These are phyloP conservation scores for Cucumis melo DNA, from an alignment of 306 rosid genomes.

Conservation along the genomic window DNA sequence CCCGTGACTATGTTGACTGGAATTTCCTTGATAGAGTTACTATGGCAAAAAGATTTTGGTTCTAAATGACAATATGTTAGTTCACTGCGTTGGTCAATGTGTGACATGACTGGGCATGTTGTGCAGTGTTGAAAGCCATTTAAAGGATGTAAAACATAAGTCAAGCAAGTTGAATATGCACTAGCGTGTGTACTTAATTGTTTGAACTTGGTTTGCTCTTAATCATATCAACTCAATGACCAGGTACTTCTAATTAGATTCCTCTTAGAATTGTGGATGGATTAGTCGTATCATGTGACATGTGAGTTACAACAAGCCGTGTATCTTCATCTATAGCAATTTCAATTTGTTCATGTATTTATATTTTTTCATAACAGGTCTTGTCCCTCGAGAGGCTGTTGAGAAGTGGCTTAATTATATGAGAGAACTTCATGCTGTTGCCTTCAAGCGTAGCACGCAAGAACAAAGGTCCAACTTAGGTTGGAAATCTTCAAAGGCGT, in stretches of 20 bases:
- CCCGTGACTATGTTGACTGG: too few species aligned
- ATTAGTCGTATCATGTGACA: background rate
- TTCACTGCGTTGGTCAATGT: too few species aligned
- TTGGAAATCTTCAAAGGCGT: constrained; percentile 63
- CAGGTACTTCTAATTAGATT: background rate
- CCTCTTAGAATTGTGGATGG: background rate
- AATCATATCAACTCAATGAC: background rate
- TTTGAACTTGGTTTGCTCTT: background rate
- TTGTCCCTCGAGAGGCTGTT: constrained; percentile 83
- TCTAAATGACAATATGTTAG: too few species aligned
- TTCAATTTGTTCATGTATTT: background rate
- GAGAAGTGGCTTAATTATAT: constrained; percentile 94
- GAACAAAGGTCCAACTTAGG: constrained; percentile 89
- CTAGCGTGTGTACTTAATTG: background rate
- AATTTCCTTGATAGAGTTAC: too few species aligned
- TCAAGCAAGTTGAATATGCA: background rate
- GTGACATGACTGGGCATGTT: background rate
- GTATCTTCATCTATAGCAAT: background rate
- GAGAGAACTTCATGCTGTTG: constrained; percentile 89
- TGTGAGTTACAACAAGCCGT: background rate
- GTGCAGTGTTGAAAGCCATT: background rate
- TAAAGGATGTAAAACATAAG: background rate
- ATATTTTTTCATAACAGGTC: constrained; percentile 35
- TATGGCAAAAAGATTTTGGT: too few species aligned
- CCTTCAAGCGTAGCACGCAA: constrained; percentile 94